Conservation (phyloP, 345 rosid genomes). For the Corchorus olitorius region DNA sequence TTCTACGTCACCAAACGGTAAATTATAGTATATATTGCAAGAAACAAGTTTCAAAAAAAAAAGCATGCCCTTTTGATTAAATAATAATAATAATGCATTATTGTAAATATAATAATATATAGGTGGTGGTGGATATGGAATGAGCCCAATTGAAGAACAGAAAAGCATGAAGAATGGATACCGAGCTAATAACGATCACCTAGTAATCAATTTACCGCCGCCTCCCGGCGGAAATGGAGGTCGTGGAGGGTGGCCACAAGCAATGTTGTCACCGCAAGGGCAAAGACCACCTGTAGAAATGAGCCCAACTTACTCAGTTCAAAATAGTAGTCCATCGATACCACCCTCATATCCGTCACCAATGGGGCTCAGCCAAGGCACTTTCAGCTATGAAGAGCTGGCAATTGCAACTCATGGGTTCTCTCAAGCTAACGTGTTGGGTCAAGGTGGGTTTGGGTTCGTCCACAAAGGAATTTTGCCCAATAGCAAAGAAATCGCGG, state of each 20-base stretch:
- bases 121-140: conserved; percentile 41
- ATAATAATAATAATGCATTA: background rate
- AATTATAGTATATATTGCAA: conserved; percentile 5
- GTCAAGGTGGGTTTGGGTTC: conserved; percentile 89
- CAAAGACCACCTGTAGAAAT: conserved; percentile 39
- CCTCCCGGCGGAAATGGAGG: conserved; percentile 38
- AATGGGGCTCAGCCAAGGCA: conserved; percentile 60
- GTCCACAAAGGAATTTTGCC: conserved; percentile 83
- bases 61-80: background rate
- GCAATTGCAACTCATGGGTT: conserved; percentile 70
- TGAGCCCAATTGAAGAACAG: conserved; percentile 12
- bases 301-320: conserved; percentile 47
- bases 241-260: conserved; percentile 36
- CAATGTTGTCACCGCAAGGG: conserved; percentile 32
- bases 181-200: conserved; percentile 21
- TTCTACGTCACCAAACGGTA: conserved; percentile 21
- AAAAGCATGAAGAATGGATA: conserved; percentile 1
- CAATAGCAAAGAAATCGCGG: conserved; percentile 81
- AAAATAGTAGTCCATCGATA: conserved; percentile 46
- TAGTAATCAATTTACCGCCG: conserved; percentile 34
- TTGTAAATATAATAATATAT: conserved; percentile 6
- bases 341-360: conserved; percentile 19
- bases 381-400: conserved; percentile 72
- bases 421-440: conserved; percentile 57
- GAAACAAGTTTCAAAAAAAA: background rate